A percentile compares a stretch with the other conserved stretches of the same genome.
Evolutionary conservation across 73 alveolate genomes (phyloP).

Genomic region (Tetrahymena borealis): DNA sequence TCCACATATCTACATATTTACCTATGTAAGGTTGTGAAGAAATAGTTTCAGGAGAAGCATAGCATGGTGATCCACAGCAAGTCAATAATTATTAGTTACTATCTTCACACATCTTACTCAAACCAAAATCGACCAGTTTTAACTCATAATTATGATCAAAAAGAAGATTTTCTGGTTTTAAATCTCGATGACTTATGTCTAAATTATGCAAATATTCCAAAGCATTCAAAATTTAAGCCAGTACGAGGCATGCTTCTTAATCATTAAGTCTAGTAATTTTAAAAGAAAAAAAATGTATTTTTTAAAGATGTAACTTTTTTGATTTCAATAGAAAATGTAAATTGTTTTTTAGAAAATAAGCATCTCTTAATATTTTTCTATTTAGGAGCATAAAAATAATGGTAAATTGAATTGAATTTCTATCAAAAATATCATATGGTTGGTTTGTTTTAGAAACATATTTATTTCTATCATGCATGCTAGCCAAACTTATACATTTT

Average conservation of each 20-base stretch:
- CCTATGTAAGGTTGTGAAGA: constrained; percentile 66
- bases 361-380: too few relatives aligned
- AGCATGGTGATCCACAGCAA: constrained; percentile 64
- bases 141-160: constrained; percentile 12
- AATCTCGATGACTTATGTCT: constrained; percentile 44
- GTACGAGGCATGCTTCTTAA: background rate
- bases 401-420: too few relatives aligned
- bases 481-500: too few relatives aligned
- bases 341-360: too few relatives aligned
- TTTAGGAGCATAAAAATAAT: too few relatives aligned
- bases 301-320: too few relatives aligned
- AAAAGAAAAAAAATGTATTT: background rate
- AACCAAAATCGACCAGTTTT: constrained; percentile 51
- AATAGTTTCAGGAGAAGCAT: constrained; percentile 66
- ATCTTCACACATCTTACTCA: constrained; percentile 31
- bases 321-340: too few relatives aligned
- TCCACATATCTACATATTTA: constrained; percentile 60
- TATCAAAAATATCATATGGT: too few relatives aligned
- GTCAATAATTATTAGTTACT: constrained; percentile 14
- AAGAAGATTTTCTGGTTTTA: constrained; percentile 49
- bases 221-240: background rate
- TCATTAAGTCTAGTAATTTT: background rate
- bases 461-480: too few relatives aligned
- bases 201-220: constrained; percentile 29
- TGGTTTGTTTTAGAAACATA: too few relatives aligned